Evolutionary conservation across 331 rosid genomes (phyloP).

Genomic region (Prunus yedoensis): DNA sequence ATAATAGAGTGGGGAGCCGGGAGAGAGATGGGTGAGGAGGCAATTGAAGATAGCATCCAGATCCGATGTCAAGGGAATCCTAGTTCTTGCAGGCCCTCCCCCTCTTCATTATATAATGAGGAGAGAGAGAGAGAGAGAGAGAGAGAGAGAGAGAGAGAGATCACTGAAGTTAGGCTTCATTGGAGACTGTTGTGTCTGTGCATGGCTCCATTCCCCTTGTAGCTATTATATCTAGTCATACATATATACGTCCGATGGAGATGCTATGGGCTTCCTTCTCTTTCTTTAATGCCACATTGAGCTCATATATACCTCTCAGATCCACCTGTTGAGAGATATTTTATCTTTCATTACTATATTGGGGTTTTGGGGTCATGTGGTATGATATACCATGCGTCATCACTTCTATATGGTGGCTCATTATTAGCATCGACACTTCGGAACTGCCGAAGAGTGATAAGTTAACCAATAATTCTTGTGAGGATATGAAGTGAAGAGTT

Average conservation of each 20-base stretch:
- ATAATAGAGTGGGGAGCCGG: constrained; percentile 32
- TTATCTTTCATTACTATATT: background rate
- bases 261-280: constrained; percentile 53
- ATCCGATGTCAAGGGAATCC: constrained; percentile 55
- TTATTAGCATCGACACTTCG: background rate
- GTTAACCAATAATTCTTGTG: too few relatives aligned
- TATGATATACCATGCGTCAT: background rate
- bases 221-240: constrained; percentile 20
- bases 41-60: constrained; percentile 43
- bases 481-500: too few relatives aligned
- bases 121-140: background rate
- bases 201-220: constrained; percentile 34
- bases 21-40: constrained; percentile 29
- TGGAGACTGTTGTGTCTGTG: constrained; percentile 23
- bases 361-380: background rate
- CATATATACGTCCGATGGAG: constrained; percentile 4
- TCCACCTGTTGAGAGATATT: background rate
- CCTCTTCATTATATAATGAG: background rate
- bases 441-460: background rate
- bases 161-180: background rate
- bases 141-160: constrained; percentile 1
- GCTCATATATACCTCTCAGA: constrained; percentile 9
- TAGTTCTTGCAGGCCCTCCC: constrained; percentile 46
- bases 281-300: constrained; percentile 28
- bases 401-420: background rate